Percentiles rank a stretch among this genome's conserved stretches.
Conservation (phyloP, 2,329 filamentous ascomycete genomes). For the Seiridium unicorne region DNA sequence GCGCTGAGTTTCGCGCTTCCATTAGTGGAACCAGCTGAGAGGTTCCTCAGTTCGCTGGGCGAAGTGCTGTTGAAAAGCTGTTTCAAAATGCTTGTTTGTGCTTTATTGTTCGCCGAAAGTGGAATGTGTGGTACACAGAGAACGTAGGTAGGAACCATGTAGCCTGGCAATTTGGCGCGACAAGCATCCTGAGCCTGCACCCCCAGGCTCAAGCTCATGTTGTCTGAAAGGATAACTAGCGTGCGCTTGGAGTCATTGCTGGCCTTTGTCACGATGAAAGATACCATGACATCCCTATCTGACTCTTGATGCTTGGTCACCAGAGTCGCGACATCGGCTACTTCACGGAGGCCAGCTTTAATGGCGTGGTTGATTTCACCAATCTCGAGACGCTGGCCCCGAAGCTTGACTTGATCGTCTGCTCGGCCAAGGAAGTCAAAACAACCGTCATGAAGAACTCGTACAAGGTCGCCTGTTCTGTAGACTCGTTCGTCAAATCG, state of each 20-base stretch:
- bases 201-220: background rate
- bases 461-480: constrained; percentile 84
- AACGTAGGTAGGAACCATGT: constrained; percentile 90
- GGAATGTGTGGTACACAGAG: constrained; percentile 71
- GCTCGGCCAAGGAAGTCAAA: constrained; percentile 86
- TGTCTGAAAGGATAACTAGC: background rate
- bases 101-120: constrained; percentile 86
- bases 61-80: constrained; percentile 62
- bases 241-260: background rate
- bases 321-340: constrained; percentile 73
- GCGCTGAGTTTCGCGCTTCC: constrained; percentile 23
- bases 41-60: constrained; percentile 57
- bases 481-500: constrained; percentile 66
- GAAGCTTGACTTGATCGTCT: constrained; percentile 89
- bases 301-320: constrained; percentile 69
- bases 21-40: constrained; percentile 37
- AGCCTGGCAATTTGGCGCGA: constrained; percentile 66
- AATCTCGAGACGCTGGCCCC: constrained; percentile 85
- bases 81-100: constrained; percentile 70
- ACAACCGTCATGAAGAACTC: constrained; percentile 74
- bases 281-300: constrained; percentile 79
- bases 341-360: constrained; percentile 50
- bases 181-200: constrained; percentile 59
- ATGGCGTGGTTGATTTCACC: constrained; percentile 89
- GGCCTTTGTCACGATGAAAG: constrained; percentile 59